phyloP scores from a whole-genome alignment of 345 rosid genomes.

The Iberis pinnata region DNA sequence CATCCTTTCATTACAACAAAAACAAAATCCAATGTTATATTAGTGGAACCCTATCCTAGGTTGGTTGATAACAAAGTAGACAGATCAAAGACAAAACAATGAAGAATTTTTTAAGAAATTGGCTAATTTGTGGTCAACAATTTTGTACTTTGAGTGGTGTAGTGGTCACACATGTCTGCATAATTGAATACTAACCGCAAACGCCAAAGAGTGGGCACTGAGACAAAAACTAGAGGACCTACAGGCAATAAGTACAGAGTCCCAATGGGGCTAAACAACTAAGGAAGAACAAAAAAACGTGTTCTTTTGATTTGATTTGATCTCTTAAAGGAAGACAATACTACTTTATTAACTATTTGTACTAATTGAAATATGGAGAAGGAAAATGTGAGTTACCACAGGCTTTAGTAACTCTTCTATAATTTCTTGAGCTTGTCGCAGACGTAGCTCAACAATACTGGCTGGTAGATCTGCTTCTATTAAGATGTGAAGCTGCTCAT shows the following conservation, averaged over 20 bases:
- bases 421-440: slow-evolving; percentile 73
- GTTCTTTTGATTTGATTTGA: slow-evolving; percentile 2
- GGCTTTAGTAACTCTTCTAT: slow-evolving; percentile 93
- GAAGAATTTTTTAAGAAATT: not conserved
- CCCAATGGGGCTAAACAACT: slow-evolving; percentile 14
- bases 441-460: slow-evolving; percentile 49
- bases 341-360: slow-evolving; percentile 9
- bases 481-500: slow-evolving; percentile 71
- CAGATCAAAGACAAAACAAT: slow-evolving; percentile 14
- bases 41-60: not conserved
- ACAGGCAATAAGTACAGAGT: slow-evolving; percentile 20
- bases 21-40: not conserved
- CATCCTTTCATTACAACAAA: slow-evolving; percentile 54
- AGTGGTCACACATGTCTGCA: slow-evolving; percentile 29
- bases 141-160: slow-evolving; percentile 14
- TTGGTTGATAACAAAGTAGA: slow-evolving; percentile 4
- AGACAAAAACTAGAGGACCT: slow-evolving; percentile 21
- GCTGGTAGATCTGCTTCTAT: slow-evolving; percentile 78
- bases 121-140: slow-evolving; percentile 20
- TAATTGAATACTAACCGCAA: slow-evolving; percentile 25
- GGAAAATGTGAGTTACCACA: slow-evolving; percentile 44
- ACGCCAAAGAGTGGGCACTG: slow-evolving; percentile 23
- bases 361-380: not conserved
- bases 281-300: slow-evolving; percentile 23
- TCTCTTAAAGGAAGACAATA: slow-evolving; percentile 2